phyloP scores from a whole-genome alignment of 2,329 filamentous ascomycete genomes.

The Cladorrhinum sp. region DNA sequence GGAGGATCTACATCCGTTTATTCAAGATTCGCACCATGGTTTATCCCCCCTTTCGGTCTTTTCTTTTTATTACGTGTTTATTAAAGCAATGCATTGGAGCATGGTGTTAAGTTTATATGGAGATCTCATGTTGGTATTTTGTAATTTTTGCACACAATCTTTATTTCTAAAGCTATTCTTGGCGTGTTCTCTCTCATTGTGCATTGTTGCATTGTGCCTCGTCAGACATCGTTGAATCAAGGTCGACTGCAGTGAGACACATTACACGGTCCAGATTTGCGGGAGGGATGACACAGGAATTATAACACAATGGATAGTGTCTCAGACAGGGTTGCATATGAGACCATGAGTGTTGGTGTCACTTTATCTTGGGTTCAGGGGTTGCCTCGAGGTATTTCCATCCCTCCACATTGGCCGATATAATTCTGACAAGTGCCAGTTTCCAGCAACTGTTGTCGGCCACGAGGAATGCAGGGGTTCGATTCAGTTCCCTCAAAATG shows the following conservation, averaged over 20 bases:
- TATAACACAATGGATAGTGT: not conserved
- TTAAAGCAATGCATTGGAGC: conserved; percentile 3
- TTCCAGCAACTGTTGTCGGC: not conserved
- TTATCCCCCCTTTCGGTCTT: not conserved
- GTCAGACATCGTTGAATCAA: too few species aligned
- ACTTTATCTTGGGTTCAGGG: not conserved
- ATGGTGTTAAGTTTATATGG: conserved; percentile 1
- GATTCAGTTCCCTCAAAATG: not conserved
- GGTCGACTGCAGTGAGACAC: too few species aligned
- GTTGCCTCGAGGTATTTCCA: not conserved
- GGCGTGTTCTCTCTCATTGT: too few species aligned
- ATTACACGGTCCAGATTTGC: not conserved
- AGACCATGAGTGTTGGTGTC: not conserved
- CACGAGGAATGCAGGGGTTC: not conserved
- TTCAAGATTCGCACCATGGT: not conserved
- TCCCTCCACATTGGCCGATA: not conserved
- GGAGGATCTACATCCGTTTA: not conserved
- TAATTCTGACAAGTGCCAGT: not conserved
- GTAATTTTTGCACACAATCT: not conserved
- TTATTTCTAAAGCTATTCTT: too few species aligned
- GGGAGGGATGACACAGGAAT: not conserved
- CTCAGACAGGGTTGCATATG: not conserved
- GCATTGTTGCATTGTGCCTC: too few species aligned
- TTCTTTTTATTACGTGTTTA: not conserved
- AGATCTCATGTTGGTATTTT: conserved; percentile 4